A percentile compares a stretch with the other conserved stretches of the same genome.
These are phyloP conservation scores for Silene coronaria DNA, from an alignment of 179 eudicot genomes.

Conservation along the genomic window DNA sequence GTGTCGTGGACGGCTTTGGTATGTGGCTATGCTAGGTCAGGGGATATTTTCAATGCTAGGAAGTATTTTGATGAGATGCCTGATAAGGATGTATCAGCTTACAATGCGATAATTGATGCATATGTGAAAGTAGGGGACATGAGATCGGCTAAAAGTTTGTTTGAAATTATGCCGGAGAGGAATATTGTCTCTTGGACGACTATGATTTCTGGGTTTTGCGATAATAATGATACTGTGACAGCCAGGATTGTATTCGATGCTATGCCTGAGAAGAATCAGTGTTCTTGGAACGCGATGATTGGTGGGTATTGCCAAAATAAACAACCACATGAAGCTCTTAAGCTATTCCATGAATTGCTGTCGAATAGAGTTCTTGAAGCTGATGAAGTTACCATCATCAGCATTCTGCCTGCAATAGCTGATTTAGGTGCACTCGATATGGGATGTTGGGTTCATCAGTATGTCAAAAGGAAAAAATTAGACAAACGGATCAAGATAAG, in stretches of 20 bases:
- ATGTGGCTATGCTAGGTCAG: constrained; percentile 50
- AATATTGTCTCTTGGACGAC: constrained; percentile 80
- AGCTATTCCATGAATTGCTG: constrained; percentile 47
- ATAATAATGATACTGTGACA: constrained; percentile 34
- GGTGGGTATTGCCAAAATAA: constrained; percentile 60
- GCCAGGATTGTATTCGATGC: constrained; percentile 56
- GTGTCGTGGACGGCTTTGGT: constrained; percentile 77
- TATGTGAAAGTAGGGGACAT: constrained; percentile 61
- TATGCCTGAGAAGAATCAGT: constrained; percentile 60
- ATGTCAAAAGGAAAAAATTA: constrained; percentile 36
- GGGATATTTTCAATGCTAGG: constrained; percentile 43
- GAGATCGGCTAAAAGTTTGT: constrained; percentile 43
- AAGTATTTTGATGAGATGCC: constrained; percentile 45
- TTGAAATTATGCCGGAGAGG: constrained; percentile 44
- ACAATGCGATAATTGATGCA: constrained; percentile 62
- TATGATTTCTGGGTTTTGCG: constrained; percentile 65
- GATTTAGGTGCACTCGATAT: constrained; percentile 65
- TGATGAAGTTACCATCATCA: constrained; percentile 58
- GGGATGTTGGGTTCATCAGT: constrained; percentile 57
- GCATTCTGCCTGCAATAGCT: constrained; percentile 74
- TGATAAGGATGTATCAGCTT: constrained; percentile 50
- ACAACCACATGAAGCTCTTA: constrained; percentile 49
- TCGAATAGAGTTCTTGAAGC: constrained; percentile 41
- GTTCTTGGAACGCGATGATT: constrained; percentile 79
- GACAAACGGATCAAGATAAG: constrained; percentile 21